Percentiles rank a stretch among this genome's conserved stretches.
Conservation (phyloP, 208 protist species). For the Trypanosoma melophagium region DNA sequence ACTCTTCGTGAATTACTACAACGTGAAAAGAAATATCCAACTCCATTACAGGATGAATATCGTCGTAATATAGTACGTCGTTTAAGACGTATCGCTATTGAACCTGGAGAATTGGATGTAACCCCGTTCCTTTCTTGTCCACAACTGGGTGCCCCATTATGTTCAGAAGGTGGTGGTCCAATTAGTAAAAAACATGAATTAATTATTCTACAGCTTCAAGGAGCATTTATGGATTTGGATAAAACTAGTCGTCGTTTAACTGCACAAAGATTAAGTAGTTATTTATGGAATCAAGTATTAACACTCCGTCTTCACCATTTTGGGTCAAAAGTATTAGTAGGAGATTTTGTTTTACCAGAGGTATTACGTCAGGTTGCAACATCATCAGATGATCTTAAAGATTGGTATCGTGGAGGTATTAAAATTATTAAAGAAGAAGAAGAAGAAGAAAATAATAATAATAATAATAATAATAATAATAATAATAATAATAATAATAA, state of each 20-base stretch:
- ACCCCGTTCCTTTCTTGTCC: slow-evolving; percentile 70
- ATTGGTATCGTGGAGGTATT: slow-evolving; percentile 41
- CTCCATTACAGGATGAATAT: slow-evolving; percentile 80
- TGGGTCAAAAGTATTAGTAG: slow-evolving; percentile 49
- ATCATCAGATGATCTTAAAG: slow-evolving; percentile 39
- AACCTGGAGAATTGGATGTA: slow-evolving; percentile 73
- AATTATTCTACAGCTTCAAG: slow-evolving; percentile 61
- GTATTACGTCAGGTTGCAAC: slow-evolving; percentile 33
- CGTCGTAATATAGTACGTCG: slow-evolving; percentile 74
- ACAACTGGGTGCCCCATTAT: slow-evolving; percentile 37
- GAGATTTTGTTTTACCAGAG: slow-evolving; percentile 64
- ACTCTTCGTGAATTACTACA: slow-evolving; percentile 83
- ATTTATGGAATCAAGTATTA: slow-evolving; percentile 85
- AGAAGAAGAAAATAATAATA: slow-evolving; percentile 34
- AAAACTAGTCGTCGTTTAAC: slow-evolving; percentile 60
- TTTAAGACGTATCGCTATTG: slow-evolving; percentile 57
- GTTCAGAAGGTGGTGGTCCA: slow-evolving; percentile 29
- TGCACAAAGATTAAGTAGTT: slow-evolving; percentile 78
- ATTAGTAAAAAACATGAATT: slow-evolving; percentile 56
- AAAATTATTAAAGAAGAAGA: slow-evolving; percentile 35
- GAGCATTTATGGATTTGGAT: slow-evolving; percentile 77
- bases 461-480: too few species aligned
- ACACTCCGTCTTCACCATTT: slow-evolving; percentile 75
- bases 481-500: too few species aligned
- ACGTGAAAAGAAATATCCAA: slow-evolving; percentile 78